Evolutionary conservation across 768 basidiomycete species (phyloP).

Genomic region (Boletus speciosus): DNA sequence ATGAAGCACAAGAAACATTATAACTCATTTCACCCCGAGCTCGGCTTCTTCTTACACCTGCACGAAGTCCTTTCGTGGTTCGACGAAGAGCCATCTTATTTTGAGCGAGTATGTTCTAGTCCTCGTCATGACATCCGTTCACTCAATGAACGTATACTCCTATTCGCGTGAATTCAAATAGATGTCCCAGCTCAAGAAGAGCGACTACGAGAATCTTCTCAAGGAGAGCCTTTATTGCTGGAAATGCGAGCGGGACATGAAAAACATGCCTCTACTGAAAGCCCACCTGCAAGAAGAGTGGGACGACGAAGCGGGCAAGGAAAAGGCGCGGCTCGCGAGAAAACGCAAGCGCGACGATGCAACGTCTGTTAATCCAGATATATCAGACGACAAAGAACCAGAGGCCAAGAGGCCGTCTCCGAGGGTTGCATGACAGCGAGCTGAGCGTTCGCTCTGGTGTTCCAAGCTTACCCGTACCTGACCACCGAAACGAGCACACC

Average conservation of each 20-base stretch:
- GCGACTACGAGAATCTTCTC: conserved; percentile 60
- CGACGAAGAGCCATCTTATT: conserved; percentile 58
- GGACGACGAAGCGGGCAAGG: conserved; percentile 44
- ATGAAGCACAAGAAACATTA: conserved; percentile 90
- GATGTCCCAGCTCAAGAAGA: conserved; percentile 52
- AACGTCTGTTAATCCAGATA: background rate
- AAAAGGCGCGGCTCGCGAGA: conserved; percentile 39
- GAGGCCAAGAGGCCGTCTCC: conserved; percentile 14
- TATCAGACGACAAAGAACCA: conserved; percentile 5
- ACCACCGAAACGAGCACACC: background rate
- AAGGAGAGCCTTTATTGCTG: conserved; percentile 70
- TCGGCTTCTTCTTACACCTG: conserved; percentile 79
- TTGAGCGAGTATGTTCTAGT: conserved; percentile 40
- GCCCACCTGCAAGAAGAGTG: conserved; percentile 74
- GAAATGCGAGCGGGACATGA: conserved; percentile 57
- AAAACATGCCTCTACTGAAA: conserved; percentile 74
- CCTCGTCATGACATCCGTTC: background rate
- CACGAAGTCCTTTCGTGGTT: conserved; percentile 82
- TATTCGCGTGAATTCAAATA: conserved; percentile 22
- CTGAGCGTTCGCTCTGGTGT: background rate
- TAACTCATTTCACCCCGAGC: conserved; percentile 83
- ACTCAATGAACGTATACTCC: background rate
- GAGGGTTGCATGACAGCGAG: conserved; percentile 1
- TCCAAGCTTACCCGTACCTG: background rate
- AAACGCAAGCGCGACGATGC: conserved; percentile 36